Base-by-base conservation (phyloP, 208 protist species). In the Acanthamoeba quina region DNA sequence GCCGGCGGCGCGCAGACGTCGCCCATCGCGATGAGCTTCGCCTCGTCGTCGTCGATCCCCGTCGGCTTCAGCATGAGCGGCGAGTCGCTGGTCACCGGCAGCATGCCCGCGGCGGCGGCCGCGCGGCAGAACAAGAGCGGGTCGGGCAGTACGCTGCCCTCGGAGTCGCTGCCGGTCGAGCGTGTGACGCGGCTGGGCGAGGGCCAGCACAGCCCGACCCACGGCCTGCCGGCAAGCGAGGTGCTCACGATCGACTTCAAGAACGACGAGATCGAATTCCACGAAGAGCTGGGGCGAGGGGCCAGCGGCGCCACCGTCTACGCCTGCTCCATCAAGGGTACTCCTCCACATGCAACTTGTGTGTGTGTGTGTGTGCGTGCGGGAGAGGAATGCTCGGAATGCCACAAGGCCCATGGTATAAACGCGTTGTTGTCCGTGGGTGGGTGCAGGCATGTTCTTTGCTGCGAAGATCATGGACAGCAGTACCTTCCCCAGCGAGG, bases 191-290 rank as follows among this genome's bases (percentile, higher is more conserved):
- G 72, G 19, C 68, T 70, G 24, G 68, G 68, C 24, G 68, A 76
- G 21, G 37, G 29, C 68, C 68, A 76, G 56, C 56, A 62, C 56
- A 62, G 56, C 56, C 56, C 56, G 56, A 62, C 56, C 21, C 56
- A 44, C 37, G 37, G 72, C 10, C 72, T 49, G 17, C 72, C 44
- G 41, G n/a, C 49, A 11, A 66, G 52, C 80, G 47, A 58, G 17
- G 80, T 88, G 29, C 80, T 88, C 31, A 64, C 52, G 15, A 88
- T 88, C 44, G 80, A 88, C 56, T 88, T 88, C 56, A 88, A 88
- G 56, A 88, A 88, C 49, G 80, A 88, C 56, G 80, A 88, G 31
- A 88, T 88, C 26, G 80, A 88, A 49, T 88, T 88, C 24, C 80
- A 88, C 52, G 80, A 88, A 49, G 56, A 66, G 17, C 80, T 88